Evolutionary conservation across 163 green algal genomes (phyloP).

Genomic region (Chloromonas sp.): DNA sequence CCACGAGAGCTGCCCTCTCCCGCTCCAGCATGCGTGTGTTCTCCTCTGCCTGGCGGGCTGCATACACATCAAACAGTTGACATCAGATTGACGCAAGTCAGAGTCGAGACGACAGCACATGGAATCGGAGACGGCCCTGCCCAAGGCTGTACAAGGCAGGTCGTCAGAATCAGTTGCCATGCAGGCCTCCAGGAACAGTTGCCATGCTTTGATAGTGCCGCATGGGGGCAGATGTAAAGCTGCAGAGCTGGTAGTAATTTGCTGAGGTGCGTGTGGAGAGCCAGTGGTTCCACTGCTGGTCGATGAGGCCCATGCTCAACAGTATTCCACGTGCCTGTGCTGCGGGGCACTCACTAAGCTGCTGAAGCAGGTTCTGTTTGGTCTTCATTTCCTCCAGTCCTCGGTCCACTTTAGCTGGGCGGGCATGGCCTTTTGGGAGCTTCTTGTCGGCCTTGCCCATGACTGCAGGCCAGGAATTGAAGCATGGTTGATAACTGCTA

Average conservation of each 20-base stretch:
- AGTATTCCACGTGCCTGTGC: no score
- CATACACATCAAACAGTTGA: neutral
- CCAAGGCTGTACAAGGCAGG: neutral
- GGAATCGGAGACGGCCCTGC: no score
- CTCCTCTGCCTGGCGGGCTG: constrained; percentile 11
- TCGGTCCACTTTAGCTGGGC: neutral
- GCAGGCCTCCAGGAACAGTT: neutral
- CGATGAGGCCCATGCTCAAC: no score
- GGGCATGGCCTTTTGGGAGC: no score
- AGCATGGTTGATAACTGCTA: no score
- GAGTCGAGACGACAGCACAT: no score
- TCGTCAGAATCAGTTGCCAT: neutral
- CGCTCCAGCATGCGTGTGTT: constrained; percentile 13
- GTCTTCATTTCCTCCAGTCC: neutral
- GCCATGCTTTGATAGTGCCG: neutral
- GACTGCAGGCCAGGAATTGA: no score
- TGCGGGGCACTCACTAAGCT: neutral
- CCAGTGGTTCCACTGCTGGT: no score
- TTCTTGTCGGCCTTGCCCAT: no score
- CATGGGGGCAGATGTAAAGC: neutral
- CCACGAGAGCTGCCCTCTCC: constrained; percentile 1
- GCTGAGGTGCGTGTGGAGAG: no score
- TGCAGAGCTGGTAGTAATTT: neutral
- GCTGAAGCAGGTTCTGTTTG: constrained; percentile 3
- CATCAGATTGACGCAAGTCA: neutral